Base-by-base conservation (phyloP, 352 stramenopile species). In the Globisporangium okanoganense region DNA sequence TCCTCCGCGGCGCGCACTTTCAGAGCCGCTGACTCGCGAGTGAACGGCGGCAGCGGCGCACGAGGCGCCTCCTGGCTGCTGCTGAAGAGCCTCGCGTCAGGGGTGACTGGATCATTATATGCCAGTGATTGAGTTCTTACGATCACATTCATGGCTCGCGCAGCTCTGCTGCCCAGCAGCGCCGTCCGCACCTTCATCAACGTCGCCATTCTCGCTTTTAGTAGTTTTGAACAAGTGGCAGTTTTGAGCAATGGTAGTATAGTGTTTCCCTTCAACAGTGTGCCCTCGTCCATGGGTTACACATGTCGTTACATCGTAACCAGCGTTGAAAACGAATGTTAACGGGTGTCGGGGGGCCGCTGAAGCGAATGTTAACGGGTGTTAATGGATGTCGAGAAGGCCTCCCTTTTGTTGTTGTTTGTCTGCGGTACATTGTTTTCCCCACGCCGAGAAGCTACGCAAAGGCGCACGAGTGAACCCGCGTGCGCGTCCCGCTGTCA, bases 1-100 rank as follows among this genome's bases (percentile, higher is more conserved):
- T 97, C 87, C 48, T 97, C 90, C 0, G 90, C 90, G 2, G 79
- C 77, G 14, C 87, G 85, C 35, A 95, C 86, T 69, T 97, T 97
- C 3, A 87, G 2, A 1, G 76, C 63, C 5, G 90, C 88, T 0
- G 72, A 87, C 67, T 95, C 88, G 18, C 68, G 60, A 14, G 81
- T 89, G 69, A 96, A 97, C 16, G 88, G 88, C 3, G 90, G 90
- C 5, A 95, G 25, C 3, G 85, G 85, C 9, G 65, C 65, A 14
- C 72, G 70, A 13, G 62, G 53, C 16, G 56, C 18, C 7, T 61
- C 48, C 20, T 62, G n/a, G 24, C 24, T 35, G 18, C 16, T 52
- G 54, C 20, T 43, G 53, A 20, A 22, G 27, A 40, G n/a, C 5
- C 16, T 55, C 1, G 48, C 27, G 10, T 16, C 13, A 22, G 27